These are phyloP conservation scores for Brassica juncea DNA, from an alignment of 345 rosid genomes.

Conservation along the genomic window DNA sequence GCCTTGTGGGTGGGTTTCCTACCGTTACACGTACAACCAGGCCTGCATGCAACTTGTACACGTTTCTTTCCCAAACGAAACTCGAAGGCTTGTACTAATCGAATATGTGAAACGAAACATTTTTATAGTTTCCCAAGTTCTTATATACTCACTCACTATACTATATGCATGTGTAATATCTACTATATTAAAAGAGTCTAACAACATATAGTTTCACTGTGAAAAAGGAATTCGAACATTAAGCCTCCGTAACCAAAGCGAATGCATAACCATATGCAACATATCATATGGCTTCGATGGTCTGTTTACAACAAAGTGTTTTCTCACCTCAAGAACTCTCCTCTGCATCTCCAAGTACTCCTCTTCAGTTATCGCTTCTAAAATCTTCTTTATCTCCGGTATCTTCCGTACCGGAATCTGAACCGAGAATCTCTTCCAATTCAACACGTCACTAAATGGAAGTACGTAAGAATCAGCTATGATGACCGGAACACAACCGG, in stretches of 20 bases:
- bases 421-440: slow-evolving; percentile 57
- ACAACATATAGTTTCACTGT: slow-evolving; percentile 8
- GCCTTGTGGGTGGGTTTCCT: slow-evolving; percentile 4
- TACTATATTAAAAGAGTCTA: background rate
- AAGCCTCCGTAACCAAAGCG: slow-evolving; percentile 69
- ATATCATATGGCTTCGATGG: slow-evolving; percentile 66
- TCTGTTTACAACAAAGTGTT: slow-evolving; percentile 56
- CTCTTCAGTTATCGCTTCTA: slow-evolving; percentile 37
- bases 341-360: slow-evolving; percentile 46
- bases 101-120: background rate
- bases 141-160: background rate
- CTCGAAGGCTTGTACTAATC: background rate
- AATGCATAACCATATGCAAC: slow-evolving; percentile 67
- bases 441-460: slow-evolving; percentile 65
- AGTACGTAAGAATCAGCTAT: slow-evolving; percentile 50
- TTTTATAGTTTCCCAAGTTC: background rate
- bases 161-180: background rate
- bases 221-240: slow-evolving; percentile 44
- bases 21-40: background rate
- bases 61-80: background rate
- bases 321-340: slow-evolving; percentile 47
- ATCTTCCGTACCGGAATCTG: slow-evolving; percentile 45
- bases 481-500: slow-evolving; percentile 64
- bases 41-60: background rate
- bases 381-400: slow-evolving; percentile 49